Evolutionary conservation across 441 rosid species (phyloP), one percentile per base, ranked within the genome.

Genomic region (Metrosideros polymorpha): DNA sequence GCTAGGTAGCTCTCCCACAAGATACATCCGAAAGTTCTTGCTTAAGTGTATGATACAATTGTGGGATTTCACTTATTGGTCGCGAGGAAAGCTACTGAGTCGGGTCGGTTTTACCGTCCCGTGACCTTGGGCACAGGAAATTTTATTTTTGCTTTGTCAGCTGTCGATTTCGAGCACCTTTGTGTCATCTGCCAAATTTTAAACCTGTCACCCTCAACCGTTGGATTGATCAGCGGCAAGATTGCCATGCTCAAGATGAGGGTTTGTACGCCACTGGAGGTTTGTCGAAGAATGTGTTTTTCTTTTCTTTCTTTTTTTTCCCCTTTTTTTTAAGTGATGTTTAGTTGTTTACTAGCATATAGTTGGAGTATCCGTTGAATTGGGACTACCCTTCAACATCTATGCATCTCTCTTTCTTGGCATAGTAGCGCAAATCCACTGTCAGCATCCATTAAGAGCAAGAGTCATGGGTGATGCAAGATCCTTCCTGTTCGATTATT

Each of bases 81-180:
- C 14, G 59, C 29, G 0, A 25, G 2, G 3, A 2, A 55, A 55
- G 59, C 29, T 55, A 10, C 25, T 0, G n/a, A 29, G 63, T 27
- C 12, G 30, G 63, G 63, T 7, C 30, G 3, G 30, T 56, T 56
- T 30, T 56, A 29, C 63, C 12, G 6, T 5, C 63, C 30, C 6
- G 63, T 56, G 63, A 56, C 63, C 32, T n/a, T 57, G 18, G 7
- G 15, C 66, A 13, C 19, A 3, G 66, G 18, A 29, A 25, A 57
- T 57, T 57, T 57, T n/a, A 15, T 57, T 30, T 57, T 25, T 57
- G 66, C 0, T 13, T 57, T n/a, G 35, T 57, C 66, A 13, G 19
- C 19, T 6, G 35, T 57, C 9, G 35, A n/a, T 13, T n/a, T n/a
- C 35, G 35, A 57, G 18, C 66, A 13, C 32, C n/a, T 57, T 57